Base-by-base conservation (phyloP, 345 rosid genomes). In the Rhodamnia argentea region DNA sequence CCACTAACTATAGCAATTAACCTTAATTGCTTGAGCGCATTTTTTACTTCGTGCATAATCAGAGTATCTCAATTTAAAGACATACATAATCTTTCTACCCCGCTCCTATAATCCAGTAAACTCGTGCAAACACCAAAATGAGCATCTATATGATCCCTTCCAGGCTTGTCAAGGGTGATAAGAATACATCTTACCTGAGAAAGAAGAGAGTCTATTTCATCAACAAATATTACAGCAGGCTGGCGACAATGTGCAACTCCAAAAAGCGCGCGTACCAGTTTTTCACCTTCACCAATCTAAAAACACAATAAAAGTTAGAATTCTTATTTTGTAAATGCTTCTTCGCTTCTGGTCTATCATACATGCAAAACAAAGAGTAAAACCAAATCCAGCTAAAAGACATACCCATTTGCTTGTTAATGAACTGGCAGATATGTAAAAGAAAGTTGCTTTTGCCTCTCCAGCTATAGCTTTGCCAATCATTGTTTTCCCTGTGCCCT, bases 401-500 rank as follows among this genome's bases (percentile, higher is more conserved):
- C 94, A 89, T 90, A 94, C 99, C 99, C 99, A 97, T 81, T 96
- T 97, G 95, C 99, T 97, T 87, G 99, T 97, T 91, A 97, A 93
- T 83, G 99, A 97, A 91, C 99, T 97, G 42, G 99, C 98, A 87
- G 99, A 96, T 88, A 97, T 97, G 92, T 94, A 96, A 90, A 97
- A 97, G 91, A 96, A 97, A 7, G 99, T 97, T 87, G 99, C 99
- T 88, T 96, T 96, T 82, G 99, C 99, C 91, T 97, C 99, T 88
- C 99, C 99, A 84, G 99, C 99, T 86, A 97, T 96, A 89, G 99
- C 99, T 93, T 97, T 97, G 85, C 99, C 99, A 26, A 96, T 97
- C 99, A 97, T 97, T 23, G 99, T 97, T 91, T 97, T 97, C 51
- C 99, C 99, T 18, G 99, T 97, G 86, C 99, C 99, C 99, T 97